A percentile compares a stretch with the other conserved stretches of the same genome.
These are phyloP conservation scores for Papiliotrema nemorosa DNA, from an alignment of 1,284 basidiomycete species.

Conservation along the genomic window DNA sequence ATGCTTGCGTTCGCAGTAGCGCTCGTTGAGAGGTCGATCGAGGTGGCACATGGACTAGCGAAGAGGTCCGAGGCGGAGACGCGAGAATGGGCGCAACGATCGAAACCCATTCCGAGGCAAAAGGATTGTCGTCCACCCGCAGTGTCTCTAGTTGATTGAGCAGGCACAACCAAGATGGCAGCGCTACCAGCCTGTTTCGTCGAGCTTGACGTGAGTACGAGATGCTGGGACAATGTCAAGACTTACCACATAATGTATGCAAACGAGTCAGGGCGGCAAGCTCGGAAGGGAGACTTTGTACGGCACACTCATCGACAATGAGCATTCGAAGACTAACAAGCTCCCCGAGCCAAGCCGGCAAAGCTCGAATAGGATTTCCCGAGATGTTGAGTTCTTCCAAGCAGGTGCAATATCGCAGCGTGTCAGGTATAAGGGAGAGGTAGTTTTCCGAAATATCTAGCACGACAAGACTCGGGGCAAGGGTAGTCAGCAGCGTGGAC, in stretches of 20 bases:
- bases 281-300: slow-evolving; percentile 67
- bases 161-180: slow-evolving; percentile 90
- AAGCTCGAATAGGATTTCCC: slow-evolving; percentile 76
- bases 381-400: slow-evolving; percentile 95
- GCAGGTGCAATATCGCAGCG: slow-evolving; percentile 67
- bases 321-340: slow-evolving; percentile 76
- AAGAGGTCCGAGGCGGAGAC: not conserved
- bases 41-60: not conserved
- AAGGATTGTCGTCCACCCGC: slow-evolving; percentile 88
- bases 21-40: slow-evolving; percentile 13
- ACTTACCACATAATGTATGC: slow-evolving; percentile 73
- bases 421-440: slow-evolving; percentile 72
- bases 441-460: slow-evolving; percentile 87
- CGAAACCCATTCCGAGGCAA: slow-evolving; percentile 84
- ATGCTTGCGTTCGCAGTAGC: slow-evolving; percentile 16
- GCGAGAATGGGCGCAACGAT: slow-evolving; percentile 67
- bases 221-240: too few relatives aligned
- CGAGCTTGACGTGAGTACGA: slow-evolving; percentile 50
- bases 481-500: slow-evolving; percentile 63
- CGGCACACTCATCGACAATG: slow-evolving; percentile 81
- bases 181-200: slow-evolving; percentile 78
- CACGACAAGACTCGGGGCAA: slow-evolving; percentile 71
- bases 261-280: slow-evolving; percentile 67
- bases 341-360: slow-evolving; percentile 76
- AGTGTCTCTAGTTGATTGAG: slow-evolving; percentile 78